Percentiles rank a stretch among this genome's conserved stretches.
Evolutionary conservation across 2,329 filamentous ascomycete genomes (phyloP).

Genomic region (Pyrenochaeta sp.): DNA sequence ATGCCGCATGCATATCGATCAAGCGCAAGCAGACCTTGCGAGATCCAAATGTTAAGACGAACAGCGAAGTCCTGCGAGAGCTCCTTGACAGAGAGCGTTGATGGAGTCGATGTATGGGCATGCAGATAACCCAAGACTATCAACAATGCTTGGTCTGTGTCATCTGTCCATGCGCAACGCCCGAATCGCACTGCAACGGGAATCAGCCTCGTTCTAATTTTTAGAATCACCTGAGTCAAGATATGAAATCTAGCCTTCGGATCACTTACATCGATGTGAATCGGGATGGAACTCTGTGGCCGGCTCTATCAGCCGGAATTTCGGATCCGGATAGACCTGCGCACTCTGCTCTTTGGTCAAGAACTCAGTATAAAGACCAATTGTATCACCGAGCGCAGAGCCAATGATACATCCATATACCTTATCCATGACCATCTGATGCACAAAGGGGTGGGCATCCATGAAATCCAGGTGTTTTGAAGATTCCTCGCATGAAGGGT

Average conservation of each 20-base stretch:
- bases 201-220: background rate
- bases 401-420: slow-evolving; percentile 59
- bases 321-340: slow-evolving; percentile 49
- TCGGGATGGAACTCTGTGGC: slow-evolving; percentile 57
- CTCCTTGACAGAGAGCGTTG: slow-evolving; percentile 20
- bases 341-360: slow-evolving; percentile 49
- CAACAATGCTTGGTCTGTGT: slow-evolving; percentile 63
- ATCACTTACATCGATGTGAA: slow-evolving; percentile 52
- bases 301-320: slow-evolving; percentile 52
- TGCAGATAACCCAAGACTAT: slow-evolving; percentile 61
- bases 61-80: slow-evolving; percentile 53
- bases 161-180: slow-evolving; percentile 61
- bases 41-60: slow-evolving; percentile 59
- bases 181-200: slow-evolving; percentile 29
- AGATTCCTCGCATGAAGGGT: background rate
- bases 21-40: slow-evolving; percentile 57
- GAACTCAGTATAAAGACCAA: slow-evolving; percentile 65
- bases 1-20: slow-evolving; percentile 60
- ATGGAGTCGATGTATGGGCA: slow-evolving; percentile 38
- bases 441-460: slow-evolving; percentile 39
- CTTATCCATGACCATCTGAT: slow-evolving; percentile 43
- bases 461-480: slow-evolving; percentile 24
- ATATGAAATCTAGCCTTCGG: background rate
- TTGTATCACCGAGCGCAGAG: slow-evolving; percentile 63
- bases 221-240: background rate